These are phyloP conservation scores for Neotropicomus parvogracilis DNA, from an alignment of 1,284 basidiomycete genomes.

Conservation along the genomic window DNA sequence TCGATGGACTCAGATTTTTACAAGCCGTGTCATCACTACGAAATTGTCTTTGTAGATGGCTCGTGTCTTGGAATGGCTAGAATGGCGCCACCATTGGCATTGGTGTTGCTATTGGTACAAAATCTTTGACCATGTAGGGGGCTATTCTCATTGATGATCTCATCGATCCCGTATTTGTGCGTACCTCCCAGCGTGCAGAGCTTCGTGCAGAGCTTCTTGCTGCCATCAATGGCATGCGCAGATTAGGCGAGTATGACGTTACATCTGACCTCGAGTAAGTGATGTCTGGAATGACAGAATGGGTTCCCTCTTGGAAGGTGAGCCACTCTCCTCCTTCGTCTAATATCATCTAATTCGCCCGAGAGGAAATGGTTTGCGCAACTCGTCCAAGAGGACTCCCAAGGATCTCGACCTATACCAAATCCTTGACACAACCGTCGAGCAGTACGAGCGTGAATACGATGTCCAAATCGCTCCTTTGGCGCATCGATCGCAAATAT, in stretches of 20 bases:
- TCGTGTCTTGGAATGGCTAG: conserved; percentile 13
- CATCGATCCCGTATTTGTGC: conserved; percentile 1
- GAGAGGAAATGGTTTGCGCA: neutral
- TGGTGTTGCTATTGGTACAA: conserved; percentile 12
- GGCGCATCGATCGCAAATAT: conserved; percentile 2
- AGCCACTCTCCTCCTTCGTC: neutral
- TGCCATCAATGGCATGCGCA: conserved; percentile 15
- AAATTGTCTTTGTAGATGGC: conserved; percentile 15
- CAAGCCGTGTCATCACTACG: conserved; percentile 14
- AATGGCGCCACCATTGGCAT: conserved; percentile 6
- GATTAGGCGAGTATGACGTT: conserved; percentile 15
- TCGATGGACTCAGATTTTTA: no score
- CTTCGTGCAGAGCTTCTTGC: conserved; percentile 13
- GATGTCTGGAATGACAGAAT: conserved; percentile 33
- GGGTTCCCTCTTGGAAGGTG: conserved; percentile 8
- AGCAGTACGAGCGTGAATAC: neutral
- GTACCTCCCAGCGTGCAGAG: conserved; percentile 18
- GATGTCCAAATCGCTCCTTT: conserved; percentile 1
- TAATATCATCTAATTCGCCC: neutral
- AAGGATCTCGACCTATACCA: conserved; percentile 6
- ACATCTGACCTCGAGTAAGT: conserved; percentile 32
- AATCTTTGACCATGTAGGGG: conserved; percentile 4
- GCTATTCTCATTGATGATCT: conserved; percentile 11
- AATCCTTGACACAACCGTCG: neutral
- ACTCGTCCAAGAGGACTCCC: neutral